A percentile compares a stretch with the other conserved stretches of the same genome.
These are phyloP conservation scores for Macrophomina pseudophaseolina DNA, from an alignment of 2,329 filamentous ascomycete genomes.

Conservation along the genomic window DNA sequence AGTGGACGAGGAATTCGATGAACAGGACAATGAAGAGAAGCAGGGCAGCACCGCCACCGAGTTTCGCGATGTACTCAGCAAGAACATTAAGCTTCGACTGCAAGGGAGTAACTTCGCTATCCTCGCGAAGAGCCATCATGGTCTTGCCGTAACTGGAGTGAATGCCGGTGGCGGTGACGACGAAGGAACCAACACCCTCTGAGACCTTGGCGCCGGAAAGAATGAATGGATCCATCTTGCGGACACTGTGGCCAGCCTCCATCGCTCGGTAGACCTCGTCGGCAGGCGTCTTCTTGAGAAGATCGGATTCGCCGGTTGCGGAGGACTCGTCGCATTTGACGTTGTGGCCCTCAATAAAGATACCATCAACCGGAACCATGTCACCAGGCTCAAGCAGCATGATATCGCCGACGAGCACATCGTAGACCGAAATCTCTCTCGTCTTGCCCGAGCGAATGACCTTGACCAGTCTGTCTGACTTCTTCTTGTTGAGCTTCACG, in stretches of 20 bases:
- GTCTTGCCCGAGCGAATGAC: slow-evolving; percentile 76
- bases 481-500: slow-evolving; percentile 79
- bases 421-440: slow-evolving; percentile 71
- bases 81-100: slow-evolving; percentile 78
- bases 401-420: slow-evolving; percentile 75
- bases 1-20: slow-evolving; percentile 78
- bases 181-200: slow-evolving; percentile 75
- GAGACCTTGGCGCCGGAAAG: slow-evolving; percentile 83
- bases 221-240: slow-evolving; percentile 81
- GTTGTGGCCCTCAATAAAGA: slow-evolving; percentile 71
- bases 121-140: slow-evolving; percentile 77
- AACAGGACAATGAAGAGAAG: slow-evolving; percentile 83
- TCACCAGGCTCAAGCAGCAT: slow-evolving; percentile 76
- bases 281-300: slow-evolving; percentile 69
- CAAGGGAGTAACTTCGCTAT: slow-evolving; percentile 77
- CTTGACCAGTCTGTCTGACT: slow-evolving; percentile 75
- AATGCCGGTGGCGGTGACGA: slow-evolving; percentile 75
- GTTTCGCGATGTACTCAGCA: slow-evolving; percentile 80
- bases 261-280: slow-evolving; percentile 70
- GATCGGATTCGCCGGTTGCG: slow-evolving; percentile 75
- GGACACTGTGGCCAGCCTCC: slow-evolving; percentile 63
- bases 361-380: slow-evolving; percentile 73
- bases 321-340: slow-evolving; percentile 76
- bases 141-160: slow-evolving; percentile 79
- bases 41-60: slow-evolving; percentile 76